phyloP scores from a whole-genome alignment of 108 stramenopile genomes.

The Cyclotella distinguenda region DNA sequence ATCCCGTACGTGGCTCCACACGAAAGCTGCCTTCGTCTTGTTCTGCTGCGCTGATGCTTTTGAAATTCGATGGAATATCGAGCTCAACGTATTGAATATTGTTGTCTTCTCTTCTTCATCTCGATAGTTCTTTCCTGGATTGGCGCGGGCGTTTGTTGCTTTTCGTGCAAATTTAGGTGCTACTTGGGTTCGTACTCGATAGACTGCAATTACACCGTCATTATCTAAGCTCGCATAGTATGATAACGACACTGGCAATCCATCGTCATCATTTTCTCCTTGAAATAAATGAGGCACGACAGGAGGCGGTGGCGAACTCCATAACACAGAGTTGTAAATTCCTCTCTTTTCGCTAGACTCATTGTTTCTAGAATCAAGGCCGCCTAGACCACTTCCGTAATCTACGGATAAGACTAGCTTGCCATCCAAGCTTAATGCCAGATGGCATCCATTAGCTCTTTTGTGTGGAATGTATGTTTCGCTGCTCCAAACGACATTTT shows the following conservation, averaged over 20 bases:
- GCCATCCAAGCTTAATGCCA: slow-evolving; percentile 41
- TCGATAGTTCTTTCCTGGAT: neutral
- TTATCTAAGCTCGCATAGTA: slow-evolving; percentile 74
- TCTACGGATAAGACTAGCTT: slow-evolving; percentile 36
- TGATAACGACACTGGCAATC: slow-evolving; percentile 23
- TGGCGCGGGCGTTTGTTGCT: neutral
- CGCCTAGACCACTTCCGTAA: slow-evolving; percentile 50
- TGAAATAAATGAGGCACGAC: slow-evolving; percentile 41
- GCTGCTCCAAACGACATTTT: slow-evolving; percentile 49
- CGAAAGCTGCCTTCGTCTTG: slow-evolving; percentile 37
- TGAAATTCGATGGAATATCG: slow-evolving; percentile 36
- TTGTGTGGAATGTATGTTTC: slow-evolving; percentile 49
- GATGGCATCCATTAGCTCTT: slow-evolving; percentile 48
- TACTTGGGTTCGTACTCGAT: slow-evolving; percentile 42
- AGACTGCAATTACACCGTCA: slow-evolving; percentile 76
- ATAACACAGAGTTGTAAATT: slow-evolving; percentile 54
- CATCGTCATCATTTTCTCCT: slow-evolving; percentile 33
- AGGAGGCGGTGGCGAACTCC: slow-evolving; percentile 55
- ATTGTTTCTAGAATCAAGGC: slow-evolving; percentile 11
- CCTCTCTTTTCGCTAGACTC: neutral
- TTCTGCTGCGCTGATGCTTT: slow-evolving; percentile 27
- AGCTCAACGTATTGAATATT: slow-evolving; percentile 31
- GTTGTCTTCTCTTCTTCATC: slow-evolving; percentile 22
- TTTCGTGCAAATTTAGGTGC: no score
- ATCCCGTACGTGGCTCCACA: slow-evolving; percentile 34